Conservation (phyloP, 768 basidiomycete species). For the Russula foetens region DNA sequence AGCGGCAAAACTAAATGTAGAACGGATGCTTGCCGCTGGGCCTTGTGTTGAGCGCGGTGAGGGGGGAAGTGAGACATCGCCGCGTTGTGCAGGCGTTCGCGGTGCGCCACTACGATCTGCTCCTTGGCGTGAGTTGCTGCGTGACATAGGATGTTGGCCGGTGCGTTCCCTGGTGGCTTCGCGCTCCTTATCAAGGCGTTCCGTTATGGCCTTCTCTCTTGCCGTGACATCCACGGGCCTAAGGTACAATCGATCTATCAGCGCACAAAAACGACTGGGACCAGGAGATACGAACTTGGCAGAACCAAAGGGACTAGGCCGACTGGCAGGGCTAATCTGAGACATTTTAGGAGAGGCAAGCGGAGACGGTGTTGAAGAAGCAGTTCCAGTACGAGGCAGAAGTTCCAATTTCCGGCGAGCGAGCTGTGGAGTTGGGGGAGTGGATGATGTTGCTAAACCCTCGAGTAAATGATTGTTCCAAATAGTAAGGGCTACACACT, state of each 20-base stretch:
- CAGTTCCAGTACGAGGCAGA: conserved; percentile 64
- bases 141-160: conserved; percentile 35
- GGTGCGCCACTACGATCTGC: conserved; percentile 24
- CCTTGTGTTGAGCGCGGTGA: conserved; percentile 8
- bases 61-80: conserved; percentile 14
- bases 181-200: conserved; percentile 62
- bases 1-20: conserved; percentile 74
- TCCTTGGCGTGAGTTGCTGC: conserved; percentile 32
- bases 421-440: conserved; percentile 76
- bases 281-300: conserved; percentile 49
- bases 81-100: conserved; percentile 22
- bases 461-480: conserved; percentile 12
- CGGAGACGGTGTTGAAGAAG: conserved; percentile 64
- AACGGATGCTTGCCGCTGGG: conserved; percentile 48
- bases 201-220: conserved; percentile 66
- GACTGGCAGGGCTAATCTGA: conserved; percentile 31
- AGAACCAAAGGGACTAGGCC: conserved; percentile 79
- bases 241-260: not conserved
- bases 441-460: conserved; percentile 53
- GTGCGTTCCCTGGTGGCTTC: conserved; percentile 33
- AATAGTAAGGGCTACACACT: conserved; percentile 24
- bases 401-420: conserved; percentile 78
- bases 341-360: conserved; percentile 72
- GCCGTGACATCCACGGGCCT: conserved; percentile 81
- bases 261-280: not conserved